Evolutionary conservation across 495 filamentous ascomycete species (phyloP).

Genomic region (Penicillium lividum): DNA sequence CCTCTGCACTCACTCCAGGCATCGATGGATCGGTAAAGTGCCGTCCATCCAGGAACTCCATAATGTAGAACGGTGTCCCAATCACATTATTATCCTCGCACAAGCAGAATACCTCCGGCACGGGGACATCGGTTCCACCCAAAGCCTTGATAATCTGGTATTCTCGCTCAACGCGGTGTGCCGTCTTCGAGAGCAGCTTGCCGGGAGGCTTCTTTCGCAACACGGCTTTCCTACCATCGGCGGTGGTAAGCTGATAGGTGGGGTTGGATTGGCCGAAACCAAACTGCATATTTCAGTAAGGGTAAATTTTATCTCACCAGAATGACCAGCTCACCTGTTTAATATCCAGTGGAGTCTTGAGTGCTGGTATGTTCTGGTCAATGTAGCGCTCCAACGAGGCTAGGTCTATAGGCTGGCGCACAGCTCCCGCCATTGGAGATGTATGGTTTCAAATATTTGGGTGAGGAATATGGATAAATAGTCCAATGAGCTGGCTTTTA

Average conservation of each 20-base stretch:
- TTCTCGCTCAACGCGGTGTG: conserved; percentile 94
- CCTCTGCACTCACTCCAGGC: conserved; percentile 66
- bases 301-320: neutral
- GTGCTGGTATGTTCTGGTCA: conserved; percentile 68
- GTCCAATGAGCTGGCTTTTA: neutral
- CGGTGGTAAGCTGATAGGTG: conserved; percentile 82
- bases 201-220: conserved; percentile 96
- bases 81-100: conserved; percentile 79
- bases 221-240: conserved; percentile 69
- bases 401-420: conserved; percentile 87
- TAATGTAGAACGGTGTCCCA: conserved; percentile 93
- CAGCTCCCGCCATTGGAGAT: conserved; percentile 68
- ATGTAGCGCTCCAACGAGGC: conserved; percentile 77
- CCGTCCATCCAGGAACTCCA: conserved; percentile 89
- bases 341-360: conserved; percentile 77
- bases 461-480: neutral
- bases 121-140: conserved; percentile 75
- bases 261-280: conserved; percentile 97
- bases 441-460: neutral
- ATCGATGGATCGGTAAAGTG: conserved; percentile 88
- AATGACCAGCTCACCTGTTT: conserved; percentile 67
- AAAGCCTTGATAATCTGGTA: conserved; percentile 87
- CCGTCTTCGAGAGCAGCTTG: conserved; percentile 84
- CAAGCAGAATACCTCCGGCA: conserved; percentile 80
- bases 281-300: conserved; percentile 57